A percentile compares a stretch with the other conserved stretches of the same genome.
Evolutionary conservation across 768 basidiomycete genomes (phyloP).

Genomic region (Leccinum longicurvipes): DNA sequence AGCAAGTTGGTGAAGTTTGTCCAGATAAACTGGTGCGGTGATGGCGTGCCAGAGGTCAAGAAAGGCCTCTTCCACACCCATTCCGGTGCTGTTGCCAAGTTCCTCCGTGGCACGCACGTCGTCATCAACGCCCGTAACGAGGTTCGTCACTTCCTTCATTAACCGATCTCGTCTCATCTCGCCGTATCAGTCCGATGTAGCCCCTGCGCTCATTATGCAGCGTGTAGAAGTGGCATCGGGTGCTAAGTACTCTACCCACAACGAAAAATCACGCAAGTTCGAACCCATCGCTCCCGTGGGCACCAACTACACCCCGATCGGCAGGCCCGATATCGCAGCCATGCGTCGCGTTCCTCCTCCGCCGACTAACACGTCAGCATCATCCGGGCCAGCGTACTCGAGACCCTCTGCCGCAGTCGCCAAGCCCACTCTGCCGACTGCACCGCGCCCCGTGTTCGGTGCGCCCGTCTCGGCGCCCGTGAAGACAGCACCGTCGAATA

Average conservation of each 20-base stretch:
- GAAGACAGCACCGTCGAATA: conserved; percentile 35
- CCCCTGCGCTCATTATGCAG: conserved; percentile 75
- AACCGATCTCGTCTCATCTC: not conserved
- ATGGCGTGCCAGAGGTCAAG: conserved; percentile 88
- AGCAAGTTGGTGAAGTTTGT: conserved; percentile 87
- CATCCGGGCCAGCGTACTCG: not conserved
- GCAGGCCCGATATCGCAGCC: conserved; percentile 65
- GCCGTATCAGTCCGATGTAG: conserved; percentile 66
- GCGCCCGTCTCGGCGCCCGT: conserved; percentile 42
- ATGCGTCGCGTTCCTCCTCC: conserved; percentile 47
- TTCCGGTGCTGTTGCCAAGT: conserved; percentile 72
- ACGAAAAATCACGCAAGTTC: conserved; percentile 65
- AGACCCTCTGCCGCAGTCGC: not conserved
- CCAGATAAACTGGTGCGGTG: conserved; percentile 96
- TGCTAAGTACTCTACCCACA: conserved; percentile 84
- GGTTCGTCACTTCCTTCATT: conserved; percentile 39
- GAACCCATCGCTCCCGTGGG: conserved; percentile 84
- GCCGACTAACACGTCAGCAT: not conserved
- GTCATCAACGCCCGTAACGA: conserved; percentile 85
- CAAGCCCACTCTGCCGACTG: conserved; percentile 37
- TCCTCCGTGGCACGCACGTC: conserved; percentile 81
- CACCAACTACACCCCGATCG: conserved; percentile 71
- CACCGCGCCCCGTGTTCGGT: conserved; percentile 48
- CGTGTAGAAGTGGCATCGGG: conserved; percentile 87
- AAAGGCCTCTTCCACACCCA: conserved; percentile 94